phyloP scores from a whole-genome alignment of 2,329 filamentous ascomycete genomes.

The Ophiostoma australiae region DNA sequence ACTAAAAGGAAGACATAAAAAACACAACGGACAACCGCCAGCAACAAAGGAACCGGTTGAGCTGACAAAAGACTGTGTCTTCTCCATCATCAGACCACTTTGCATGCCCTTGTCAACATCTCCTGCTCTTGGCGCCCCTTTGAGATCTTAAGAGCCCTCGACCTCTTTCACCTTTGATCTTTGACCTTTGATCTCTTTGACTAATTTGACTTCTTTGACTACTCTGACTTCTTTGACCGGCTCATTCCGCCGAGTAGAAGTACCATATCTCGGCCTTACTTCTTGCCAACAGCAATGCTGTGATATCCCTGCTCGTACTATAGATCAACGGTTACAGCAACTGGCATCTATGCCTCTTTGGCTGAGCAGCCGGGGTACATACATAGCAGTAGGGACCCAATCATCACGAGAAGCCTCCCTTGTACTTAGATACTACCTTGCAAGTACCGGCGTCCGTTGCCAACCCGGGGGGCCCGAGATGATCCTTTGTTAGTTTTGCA shows the following conservation, averaged over 20 bases:
- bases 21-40: not conserved
- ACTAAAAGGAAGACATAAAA: not conserved
- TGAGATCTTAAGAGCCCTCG: not conserved
- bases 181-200: not conserved
- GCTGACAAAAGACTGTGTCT: not conserved
- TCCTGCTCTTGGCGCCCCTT: not conserved
- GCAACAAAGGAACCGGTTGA: not conserved
- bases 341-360: not conserved
- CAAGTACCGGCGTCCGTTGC: not conserved
- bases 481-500: not conserved
- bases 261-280: not conserved
- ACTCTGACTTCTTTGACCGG: not conserved
- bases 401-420: too few species aligned
- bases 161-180: too few species aligned
- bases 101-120: not conserved
- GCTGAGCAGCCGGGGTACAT: too few species aligned
- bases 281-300: not conserved
- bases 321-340: not conserved
- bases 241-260: not conserved
- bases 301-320: not conserved
- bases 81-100: not conserved
- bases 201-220: not conserved
- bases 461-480: not conserved
- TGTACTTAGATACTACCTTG: not conserved
- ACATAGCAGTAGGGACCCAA: too few species aligned